Evolutionary conservation across 108 stramenopile species (phyloP).

Genomic region (Fragilariopsis cylindrus): DNA sequence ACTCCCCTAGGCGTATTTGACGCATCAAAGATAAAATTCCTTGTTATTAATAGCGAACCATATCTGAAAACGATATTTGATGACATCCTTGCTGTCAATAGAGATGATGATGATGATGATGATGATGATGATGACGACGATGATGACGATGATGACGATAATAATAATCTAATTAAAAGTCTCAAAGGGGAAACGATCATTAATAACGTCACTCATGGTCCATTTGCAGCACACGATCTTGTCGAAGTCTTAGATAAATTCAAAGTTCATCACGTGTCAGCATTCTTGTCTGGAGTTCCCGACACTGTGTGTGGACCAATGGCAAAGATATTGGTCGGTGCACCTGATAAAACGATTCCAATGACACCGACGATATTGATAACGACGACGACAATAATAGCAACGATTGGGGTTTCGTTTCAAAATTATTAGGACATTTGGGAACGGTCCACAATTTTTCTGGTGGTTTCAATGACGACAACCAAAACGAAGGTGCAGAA

Average conservation of each 20-base stretch:
- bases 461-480: not conserved
- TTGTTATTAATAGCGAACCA: not conserved
- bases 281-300: not conserved
- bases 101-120: too few species aligned
- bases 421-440: not conserved
- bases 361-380: too few species aligned
- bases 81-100: not conserved
- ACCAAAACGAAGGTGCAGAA: too few species aligned
- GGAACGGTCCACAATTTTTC: not conserved
- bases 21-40: not conserved
- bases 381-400: not conserved
- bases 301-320: not conserved
- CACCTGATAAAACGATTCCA: not conserved
- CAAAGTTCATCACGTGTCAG: not conserved
- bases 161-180: too few species aligned
- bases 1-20: not conserved
- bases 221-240: not conserved
- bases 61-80: not conserved
- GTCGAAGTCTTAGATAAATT: not conserved
- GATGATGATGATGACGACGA: too few species aligned
- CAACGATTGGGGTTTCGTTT: not conserved
- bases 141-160: too few species aligned
- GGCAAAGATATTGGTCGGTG: not conserved
- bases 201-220: not conserved
- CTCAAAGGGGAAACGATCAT: not conserved